A percentile compares a stretch with the other conserved stretches of the same genome.
These are phyloP conservation scores for Kurtzmaniella quercitrusa DNA, from an alignment of 1,139 yeast genomes.

Conservation along the genomic window DNA sequence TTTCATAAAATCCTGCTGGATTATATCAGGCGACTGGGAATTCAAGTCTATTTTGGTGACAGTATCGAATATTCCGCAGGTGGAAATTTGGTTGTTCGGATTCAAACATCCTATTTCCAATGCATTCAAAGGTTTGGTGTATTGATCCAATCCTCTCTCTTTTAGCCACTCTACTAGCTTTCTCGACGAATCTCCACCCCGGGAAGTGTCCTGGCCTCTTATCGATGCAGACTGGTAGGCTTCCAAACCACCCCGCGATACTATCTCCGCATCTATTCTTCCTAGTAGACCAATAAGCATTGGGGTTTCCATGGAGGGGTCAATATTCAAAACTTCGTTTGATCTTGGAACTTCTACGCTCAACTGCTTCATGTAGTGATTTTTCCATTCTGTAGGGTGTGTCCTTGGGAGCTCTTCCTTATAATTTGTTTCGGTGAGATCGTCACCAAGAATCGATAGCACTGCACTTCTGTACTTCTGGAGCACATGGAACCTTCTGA, in stretches of 20 bases:
- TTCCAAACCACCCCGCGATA: slow-evolving; percentile 62
- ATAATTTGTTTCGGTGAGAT: slow-evolving; percentile 25
- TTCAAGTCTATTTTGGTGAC: slow-evolving; percentile 73
- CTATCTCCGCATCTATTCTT: slow-evolving; percentile 56
- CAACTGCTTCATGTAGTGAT: not conserved
- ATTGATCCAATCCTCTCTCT: slow-evolving; percentile 8
- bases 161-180: slow-evolving; percentile 65
- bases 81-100: slow-evolving; percentile 65
- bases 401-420: slow-evolving; percentile 9
- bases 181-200: slow-evolving; percentile 93
- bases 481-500: slow-evolving; percentile 63
- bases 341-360: not conserved
- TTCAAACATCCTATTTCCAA: slow-evolving; percentile 83
- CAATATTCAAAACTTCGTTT: slow-evolving; percentile 16
- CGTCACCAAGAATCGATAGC: slow-evolving; percentile 16
- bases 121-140: slow-evolving; percentile 29
- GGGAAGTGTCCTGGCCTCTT: slow-evolving; percentile 66
- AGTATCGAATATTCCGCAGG: slow-evolving; percentile 40
- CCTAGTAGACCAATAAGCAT: slow-evolving; percentile 35
- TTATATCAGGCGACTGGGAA: slow-evolving; percentile 68
- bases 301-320: slow-evolving; percentile 11
- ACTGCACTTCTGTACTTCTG: slow-evolving; percentile 46
- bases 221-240: slow-evolving; percentile 85
- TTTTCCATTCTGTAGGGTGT: slow-evolving; percentile 2
- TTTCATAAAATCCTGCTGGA: slow-evolving; percentile 80